phyloP scores from a whole-genome alignment of 2,329 filamentous ascomycete species.

The Canariomyces notabilis region DNA sequence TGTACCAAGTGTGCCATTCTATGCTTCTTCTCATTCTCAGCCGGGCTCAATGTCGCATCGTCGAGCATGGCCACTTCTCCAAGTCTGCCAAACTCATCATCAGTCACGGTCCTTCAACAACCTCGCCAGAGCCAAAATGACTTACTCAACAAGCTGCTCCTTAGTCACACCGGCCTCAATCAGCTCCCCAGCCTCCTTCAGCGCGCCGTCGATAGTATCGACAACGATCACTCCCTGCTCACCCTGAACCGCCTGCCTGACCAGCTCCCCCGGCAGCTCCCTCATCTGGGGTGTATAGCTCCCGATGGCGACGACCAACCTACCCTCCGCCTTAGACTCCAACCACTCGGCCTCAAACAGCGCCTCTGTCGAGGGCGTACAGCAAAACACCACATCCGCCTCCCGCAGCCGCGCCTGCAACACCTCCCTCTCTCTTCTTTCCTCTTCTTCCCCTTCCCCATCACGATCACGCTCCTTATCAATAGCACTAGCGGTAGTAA shows the following conservation, averaged over 20 bases:
- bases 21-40: conserved; percentile 21
- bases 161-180: conserved; percentile 70
- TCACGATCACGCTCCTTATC: no score
- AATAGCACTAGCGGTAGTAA: no score
- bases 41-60: no score
- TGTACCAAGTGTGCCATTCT: conserved; percentile 40
- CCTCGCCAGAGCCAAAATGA: conserved; percentile 14
- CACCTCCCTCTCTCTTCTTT: conserved; percentile 54
- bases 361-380: conserved; percentile 68
- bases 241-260: conserved; percentile 56
- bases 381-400: conserved; percentile 82
- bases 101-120: conserved; percentile 1
- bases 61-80: conserved; percentile 71
- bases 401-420: conserved; percentile 65
- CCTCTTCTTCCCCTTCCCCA: conserved; percentile 61
- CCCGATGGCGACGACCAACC: conserved; percentile 68
- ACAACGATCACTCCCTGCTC: conserved; percentile 58
- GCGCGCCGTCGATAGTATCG: conserved; percentile 47
- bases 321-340: conserved; percentile 64
- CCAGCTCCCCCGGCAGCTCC: conserved; percentile 73
- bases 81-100: conserved; percentile 43
- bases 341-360: conserved; percentile 71
- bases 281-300: conserved; percentile 68
- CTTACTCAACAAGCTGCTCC: conserved; percentile 73
- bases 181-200: conserved; percentile 83